Evolutionary conservation across 1,284 basidiomycete genomes (phyloP), one percentile per base, ranked within the genome.

Genomic region (Marasmius oreades): DNA sequence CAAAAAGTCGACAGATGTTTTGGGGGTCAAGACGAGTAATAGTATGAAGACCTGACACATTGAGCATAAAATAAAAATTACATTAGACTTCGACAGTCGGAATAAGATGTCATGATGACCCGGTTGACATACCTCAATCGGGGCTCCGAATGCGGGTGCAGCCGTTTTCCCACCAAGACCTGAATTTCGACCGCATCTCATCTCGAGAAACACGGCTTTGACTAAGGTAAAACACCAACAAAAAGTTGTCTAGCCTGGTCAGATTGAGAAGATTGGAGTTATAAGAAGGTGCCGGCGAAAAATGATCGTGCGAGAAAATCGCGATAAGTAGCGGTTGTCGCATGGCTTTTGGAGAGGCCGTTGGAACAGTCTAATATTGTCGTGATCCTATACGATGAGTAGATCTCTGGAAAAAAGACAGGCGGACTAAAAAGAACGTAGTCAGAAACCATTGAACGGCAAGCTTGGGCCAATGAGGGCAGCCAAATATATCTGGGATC

Each of bases 261-360:
- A 28, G 14, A 37, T 28, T 34, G 22, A 22, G 34, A 47, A 48
- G 31, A 16, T n/a, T 37, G 23, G 37, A 20, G 37, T 12, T 23
- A n/a, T 18, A 48, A 36, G 50, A 52, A 53, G 52, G 55, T 56
- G 52, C 44, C 55, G 55, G 42, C 23, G 22, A 52, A 22, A 34
- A 24, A 39, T 37, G 46, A 18, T 50, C 42, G 51, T 57, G 55
- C 59, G 59, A 55, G 46, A 54, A 60, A 57, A 57, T 60, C 59
- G 59, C 59, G 59, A 60, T 60, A 53, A 47, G 24, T 22, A 43
- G 58, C 54, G 33, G 28, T 52, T 45, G 31, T 59, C 54, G 18
- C 22, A 33, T 45, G 42, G 34, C 39, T 18, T 44, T 31, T 42
- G 39, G 20, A 42, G 39, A 42, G 39, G 39, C 39, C 39, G 39